Evolutionary conservation across 2,329 filamentous ascomycete genomes (phyloP), one percentile per base, ranked within the genome.

Genomic region (Akanthomyces uredinophilus): DNA sequence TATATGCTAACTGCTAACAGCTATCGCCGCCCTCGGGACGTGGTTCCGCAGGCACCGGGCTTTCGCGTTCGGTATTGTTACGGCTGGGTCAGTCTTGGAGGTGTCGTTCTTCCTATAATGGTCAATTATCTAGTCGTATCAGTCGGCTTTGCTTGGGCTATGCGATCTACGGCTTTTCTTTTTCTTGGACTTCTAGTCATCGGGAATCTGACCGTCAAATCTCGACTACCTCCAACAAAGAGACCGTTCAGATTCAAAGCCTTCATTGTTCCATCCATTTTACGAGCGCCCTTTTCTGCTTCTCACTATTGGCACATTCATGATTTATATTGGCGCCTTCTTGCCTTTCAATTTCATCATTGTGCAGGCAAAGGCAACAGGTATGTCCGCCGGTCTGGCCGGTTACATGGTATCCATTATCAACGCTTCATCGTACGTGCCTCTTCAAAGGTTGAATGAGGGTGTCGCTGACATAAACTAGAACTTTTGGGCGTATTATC

Each of bases 161-260:
- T 83, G 5, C 77, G 86, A 4, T 77, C 82, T 2, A 77, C 88
- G 2, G 86, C 81, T 0, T 87, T 89, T 69, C 77, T 88, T 43
- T 77, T 77, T 61, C 70, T 83, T 4, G 76, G 16, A 4, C 41
- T 58, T 2, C 27, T 65, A 5, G 80, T 77, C 1, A 67, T 79
- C 16, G 60, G 70, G 4, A 68, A 73, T n/a, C 68, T 65, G 14
- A 67, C 75, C 7, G 66, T 71, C 1, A 73, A 78, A 51, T 68
- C 77, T 61, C 73, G 71, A 46, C 71, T 77, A 1, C 67, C 74
- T 14, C 68, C 82, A 5, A 73, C 73, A n/a, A 74, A 72, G 0
- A 69, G 78, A 14, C 77, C 71, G 53, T 64, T 70, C 1, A 77
- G 76, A 0, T 72, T 73, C 3, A 37, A 79, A 1, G 68, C 80